Percentiles rank a stretch among this genome's conserved stretches.
phyloP scores from a whole-genome alignment of 2,329 filamentous ascomycete genomes.

The Ophiostoma perfectum region DNA sequence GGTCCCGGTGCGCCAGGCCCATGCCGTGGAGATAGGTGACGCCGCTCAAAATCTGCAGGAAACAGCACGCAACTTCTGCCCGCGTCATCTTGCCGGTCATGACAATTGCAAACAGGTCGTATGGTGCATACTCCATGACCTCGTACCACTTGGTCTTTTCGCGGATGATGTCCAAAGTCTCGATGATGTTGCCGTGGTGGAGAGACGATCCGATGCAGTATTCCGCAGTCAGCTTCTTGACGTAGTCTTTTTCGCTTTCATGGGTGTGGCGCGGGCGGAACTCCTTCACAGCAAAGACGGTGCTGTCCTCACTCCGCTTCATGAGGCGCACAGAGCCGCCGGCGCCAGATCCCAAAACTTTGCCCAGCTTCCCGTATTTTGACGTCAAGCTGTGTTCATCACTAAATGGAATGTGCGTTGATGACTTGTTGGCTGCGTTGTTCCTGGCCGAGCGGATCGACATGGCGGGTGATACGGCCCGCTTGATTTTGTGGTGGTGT shows the following conservation, averaged over 20 bases:
- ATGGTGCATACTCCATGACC: constrained; percentile 98
- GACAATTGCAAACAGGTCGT: constrained; percentile 92
- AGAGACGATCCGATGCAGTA: constrained; percentile 97
- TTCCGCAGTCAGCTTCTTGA: constrained; percentile 96
- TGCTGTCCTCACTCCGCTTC: constrained; percentile 86
- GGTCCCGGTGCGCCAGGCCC: constrained; percentile 86
- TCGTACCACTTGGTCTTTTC: constrained; percentile 95
- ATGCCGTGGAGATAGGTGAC: constrained; percentile 93
- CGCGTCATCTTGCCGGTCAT: constrained; percentile 98
- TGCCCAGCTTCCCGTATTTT: constrained; percentile 94
- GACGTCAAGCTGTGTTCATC: constrained; percentile 87
- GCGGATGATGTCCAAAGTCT: constrained; percentile 92
- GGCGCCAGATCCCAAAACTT: constrained; percentile 86
- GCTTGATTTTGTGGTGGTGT: constrained; percentile 62
- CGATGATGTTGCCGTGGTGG: constrained; percentile 96
- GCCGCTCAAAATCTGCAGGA: constrained; percentile 89
- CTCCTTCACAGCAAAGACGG: constrained; percentile 96
- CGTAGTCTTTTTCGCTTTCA: constrained; percentile 91
- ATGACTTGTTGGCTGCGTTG: constrained; percentile 41
- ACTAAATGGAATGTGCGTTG: constrained; percentile 73
- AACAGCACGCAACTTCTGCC: constrained; percentile 84
- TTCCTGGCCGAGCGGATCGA: constrained; percentile 47
- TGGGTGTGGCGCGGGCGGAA: constrained; percentile 88
- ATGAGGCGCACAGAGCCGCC: constrained; percentile 91
- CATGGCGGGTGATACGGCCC: constrained; percentile 58